Evolutionary conservation across 1,284 basidiomycete genomes (phyloP).

Genomic region (Cryptococcus jaspeensis): DNA sequence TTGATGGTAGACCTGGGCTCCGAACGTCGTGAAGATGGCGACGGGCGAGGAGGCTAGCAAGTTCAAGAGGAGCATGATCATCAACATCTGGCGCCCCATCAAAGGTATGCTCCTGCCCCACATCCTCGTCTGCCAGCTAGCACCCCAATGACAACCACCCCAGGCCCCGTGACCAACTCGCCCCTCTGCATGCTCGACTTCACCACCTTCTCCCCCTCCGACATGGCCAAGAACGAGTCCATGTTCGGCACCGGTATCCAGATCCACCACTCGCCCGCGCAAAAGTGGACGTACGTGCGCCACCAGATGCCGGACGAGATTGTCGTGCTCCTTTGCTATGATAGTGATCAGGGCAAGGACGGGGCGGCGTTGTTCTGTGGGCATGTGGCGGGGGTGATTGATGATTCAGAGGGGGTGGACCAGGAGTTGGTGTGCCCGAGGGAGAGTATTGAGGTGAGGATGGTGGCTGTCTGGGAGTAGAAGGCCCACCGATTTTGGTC

Average conservation of each 20-base stretch:
- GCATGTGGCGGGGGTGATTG: constrained; percentile 9
- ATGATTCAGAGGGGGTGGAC: constrained; percentile 2
- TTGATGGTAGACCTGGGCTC: neutral
- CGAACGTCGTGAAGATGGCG: neutral
- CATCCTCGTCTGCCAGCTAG: neutral
- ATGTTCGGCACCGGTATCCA: constrained; percentile 27
- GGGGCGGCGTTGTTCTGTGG: constrained; percentile 9
- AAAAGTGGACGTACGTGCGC: constrained; percentile 36
- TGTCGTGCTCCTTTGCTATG: constrained; percentile 32
- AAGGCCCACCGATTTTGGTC: neutral
- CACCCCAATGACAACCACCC: neutral
- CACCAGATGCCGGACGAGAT: constrained; percentile 40
- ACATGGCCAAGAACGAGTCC: constrained; percentile 14
- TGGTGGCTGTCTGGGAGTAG: constrained; percentile 32
- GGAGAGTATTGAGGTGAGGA: constrained; percentile 15
- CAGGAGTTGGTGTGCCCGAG: neutral
- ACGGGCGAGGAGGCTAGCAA: neutral
- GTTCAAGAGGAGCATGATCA: constrained; percentile 24
- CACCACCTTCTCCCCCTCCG: constrained; percentile 7
- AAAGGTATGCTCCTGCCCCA: constrained; percentile 9
- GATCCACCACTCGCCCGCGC: constrained; percentile 20
- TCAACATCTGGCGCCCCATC: constrained; percentile 42
- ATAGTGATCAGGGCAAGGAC: constrained; percentile 16
- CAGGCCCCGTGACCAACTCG: constrained; percentile 32
- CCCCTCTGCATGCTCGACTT: constrained; percentile 31